Base-by-base conservation (phyloP, 108 stramenopile genomes). In the Fistulifera pelliculosa region DNA sequence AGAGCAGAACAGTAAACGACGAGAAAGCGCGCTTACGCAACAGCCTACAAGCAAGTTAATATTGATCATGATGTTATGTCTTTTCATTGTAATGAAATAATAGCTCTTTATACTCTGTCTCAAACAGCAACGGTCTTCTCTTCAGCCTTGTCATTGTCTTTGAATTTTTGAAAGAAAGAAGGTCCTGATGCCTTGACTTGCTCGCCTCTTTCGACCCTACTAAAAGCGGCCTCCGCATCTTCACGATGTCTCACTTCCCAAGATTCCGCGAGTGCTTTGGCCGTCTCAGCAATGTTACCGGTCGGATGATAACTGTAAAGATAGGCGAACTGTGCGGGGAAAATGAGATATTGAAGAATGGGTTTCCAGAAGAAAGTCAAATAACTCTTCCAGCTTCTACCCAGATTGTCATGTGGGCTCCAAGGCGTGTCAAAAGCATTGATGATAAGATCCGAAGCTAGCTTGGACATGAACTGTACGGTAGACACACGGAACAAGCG, bases 371-470 rank as follows among this genome's bases (percentile, higher is more conserved):
- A 85, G 66, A 93, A 93, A 4, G 92, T 93, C 24, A 93, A 63
- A 60, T 93, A 93, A 62, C 76, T 78, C 71, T 93, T 93, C 92
- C 92, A 90, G 14, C 79, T 69, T 50, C 69, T 83, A 52, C 92
- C 92, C 49, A 85, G 69, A 45, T 90, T 64, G 57, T 94, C 92
- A 58, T 88, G 88, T 35, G 87, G 87, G 58, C 74, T 76, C 86
- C 86, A 94, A 24, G 92, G 92, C 19, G 92, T 94, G 58, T 94
- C 93, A 60, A 92, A 94, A 39, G 90, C 85, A 74, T 93, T 93
- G 59, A 97, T 90, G 60, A 97, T 95, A 56, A 97, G 67, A 70
- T 97, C 96, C 60, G 85, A 87, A 16, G 94, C 94, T 35, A 97
- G 54, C 43, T 93, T 79, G 63, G 81, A 81, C 27, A 97, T 59